A percentile compares a stretch with the other conserved stretches of the same genome.
Evolutionary conservation across 1,284 basidiomycete species (phyloP).

Genomic region (Mycena citricolor): DNA sequence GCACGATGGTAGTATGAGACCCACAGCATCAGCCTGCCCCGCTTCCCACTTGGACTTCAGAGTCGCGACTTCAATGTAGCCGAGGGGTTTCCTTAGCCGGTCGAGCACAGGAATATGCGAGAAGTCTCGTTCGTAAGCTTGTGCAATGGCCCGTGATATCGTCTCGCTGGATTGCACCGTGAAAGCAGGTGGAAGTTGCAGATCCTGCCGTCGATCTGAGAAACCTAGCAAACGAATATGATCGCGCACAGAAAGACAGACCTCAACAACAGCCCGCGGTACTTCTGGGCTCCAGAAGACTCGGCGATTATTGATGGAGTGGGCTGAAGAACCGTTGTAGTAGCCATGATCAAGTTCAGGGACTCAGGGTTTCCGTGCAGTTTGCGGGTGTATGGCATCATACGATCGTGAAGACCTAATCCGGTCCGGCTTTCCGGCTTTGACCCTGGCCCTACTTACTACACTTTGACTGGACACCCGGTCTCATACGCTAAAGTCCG

Average conservation of each 20-base stretch:
- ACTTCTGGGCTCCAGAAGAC: too few species aligned
- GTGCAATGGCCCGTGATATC: slow-evolving; percentile 74
- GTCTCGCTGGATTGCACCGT: slow-evolving; percentile 72
- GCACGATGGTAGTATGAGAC: slow-evolving; percentile 28
- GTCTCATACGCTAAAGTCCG: too few species aligned
- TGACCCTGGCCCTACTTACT: too few species aligned
- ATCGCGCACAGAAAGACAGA: slow-evolving; percentile 28
- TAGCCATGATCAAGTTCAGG: too few species aligned
- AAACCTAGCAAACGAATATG: slow-evolving; percentile 3
- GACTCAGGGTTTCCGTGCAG: too few species aligned
- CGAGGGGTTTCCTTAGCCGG: slow-evolving; percentile 68
- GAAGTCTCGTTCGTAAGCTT: slow-evolving; percentile 89
- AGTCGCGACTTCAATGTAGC: slow-evolving; percentile 76
- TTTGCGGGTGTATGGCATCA: too few species aligned
- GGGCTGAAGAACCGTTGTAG: too few species aligned
- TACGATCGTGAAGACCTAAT: too few species aligned
- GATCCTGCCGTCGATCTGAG: slow-evolving; percentile 52
- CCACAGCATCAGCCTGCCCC: slow-evolving; percentile 67
- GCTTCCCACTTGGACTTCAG: slow-evolving; percentile 80
- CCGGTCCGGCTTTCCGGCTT: too few species aligned
- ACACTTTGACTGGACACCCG: too few species aligned
- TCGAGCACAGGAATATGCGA: slow-evolving; percentile 86
- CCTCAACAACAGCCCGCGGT: slow-evolving; percentile 84
- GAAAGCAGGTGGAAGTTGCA: slow-evolving; percentile 88
- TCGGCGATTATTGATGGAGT: too few species aligned